phyloP scores from a whole-genome alignment of 2,329 filamentous ascomycete species.

The Eurotiales sp. region DNA sequence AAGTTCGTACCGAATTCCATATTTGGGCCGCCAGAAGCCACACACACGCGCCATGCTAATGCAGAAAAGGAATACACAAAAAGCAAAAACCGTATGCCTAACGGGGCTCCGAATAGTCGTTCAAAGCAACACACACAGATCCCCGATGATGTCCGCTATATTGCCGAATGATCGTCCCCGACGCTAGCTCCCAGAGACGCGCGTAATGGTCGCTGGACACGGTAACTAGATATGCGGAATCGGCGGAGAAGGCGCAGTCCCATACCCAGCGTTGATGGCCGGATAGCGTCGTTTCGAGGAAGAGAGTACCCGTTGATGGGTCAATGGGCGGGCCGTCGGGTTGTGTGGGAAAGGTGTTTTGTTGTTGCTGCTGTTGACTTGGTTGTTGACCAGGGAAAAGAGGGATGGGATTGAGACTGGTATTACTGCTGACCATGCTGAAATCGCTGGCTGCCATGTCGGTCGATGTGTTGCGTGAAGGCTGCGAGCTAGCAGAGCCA shows the following conservation, averaged over 20 bases:
- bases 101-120: constrained; percentile 64
- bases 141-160: constrained; percentile 93
- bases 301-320: constrained; percentile 55
- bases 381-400: constrained; percentile 24
- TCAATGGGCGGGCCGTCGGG: constrained; percentile 40
- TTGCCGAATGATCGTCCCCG: constrained; percentile 85
- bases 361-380: constrained; percentile 12
- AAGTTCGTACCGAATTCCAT: not conserved
- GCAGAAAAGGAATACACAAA: constrained; percentile 15
- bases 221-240: constrained; percentile 88
- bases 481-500: not conserved
- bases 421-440: constrained; percentile 6
- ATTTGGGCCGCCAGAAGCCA: too few relatives aligned
- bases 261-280: constrained; percentile 96
- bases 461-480: constrained; percentile 8
- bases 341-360: constrained; percentile 28
- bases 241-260: constrained; percentile 93
- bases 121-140: constrained; percentile 86
- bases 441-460: constrained; percentile 14
- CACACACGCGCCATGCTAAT: constrained; percentile 24
- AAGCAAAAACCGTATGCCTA: constrained; percentile 17
- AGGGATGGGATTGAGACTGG: constrained; percentile 4
- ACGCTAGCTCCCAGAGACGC: constrained; percentile 80
- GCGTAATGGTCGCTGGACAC: constrained; percentile 93
- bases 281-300: constrained; percentile 79